Evolutionary conservation across 2,329 filamentous ascomycete genomes (phyloP), one percentile per base, ranked within the genome.

Genomic region (Coleophoma cylindrospora): DNA sequence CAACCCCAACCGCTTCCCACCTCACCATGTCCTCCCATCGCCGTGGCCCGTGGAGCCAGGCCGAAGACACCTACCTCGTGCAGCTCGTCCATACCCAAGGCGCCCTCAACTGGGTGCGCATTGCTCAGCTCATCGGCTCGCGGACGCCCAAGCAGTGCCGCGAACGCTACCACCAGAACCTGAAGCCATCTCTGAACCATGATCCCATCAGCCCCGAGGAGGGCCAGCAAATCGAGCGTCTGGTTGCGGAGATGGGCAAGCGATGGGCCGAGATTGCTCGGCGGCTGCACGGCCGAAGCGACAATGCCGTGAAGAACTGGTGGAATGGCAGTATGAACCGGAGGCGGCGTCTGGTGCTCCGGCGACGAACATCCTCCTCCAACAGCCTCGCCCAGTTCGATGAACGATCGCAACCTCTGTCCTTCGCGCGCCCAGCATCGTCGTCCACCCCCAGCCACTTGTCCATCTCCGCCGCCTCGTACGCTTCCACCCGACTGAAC

Each of bases 221-320:
- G 68, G 86, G 86, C 2, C 68, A 77, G 37, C 64, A 83, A 61
- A 96, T 97, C 62, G 85, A 92, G 70, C 75, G 79, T 51, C 78
- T 94, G 66, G 91, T 96, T 14, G 68, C 71, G 11, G 80, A 87
- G 60, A 83, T 89, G 73, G 91, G 91, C 54, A 92, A 91, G 73
- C 83, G 87, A 50, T 96, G 91, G 91, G 91, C 91, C 2, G 90
- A 96, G 65, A 96, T 96, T 64, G 89, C 91, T 41, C 80, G 91
- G 57, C 77, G 83, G 43, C 77, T 96, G 17, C 79, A 86, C 49
- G 90, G 90, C 57, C 86, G 91, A 63, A 95, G 91, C 68, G 91
- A 96, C 73, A 96, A 96, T 64, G 87, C 89, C 27, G 89, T 96
- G 56, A 96, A 96, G 80, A 96, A 96, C 69, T 96, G 91, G 90